Conservation (phyloP, 2,329 filamentous ascomycete species). For the Talaromyces sp. region DNA sequence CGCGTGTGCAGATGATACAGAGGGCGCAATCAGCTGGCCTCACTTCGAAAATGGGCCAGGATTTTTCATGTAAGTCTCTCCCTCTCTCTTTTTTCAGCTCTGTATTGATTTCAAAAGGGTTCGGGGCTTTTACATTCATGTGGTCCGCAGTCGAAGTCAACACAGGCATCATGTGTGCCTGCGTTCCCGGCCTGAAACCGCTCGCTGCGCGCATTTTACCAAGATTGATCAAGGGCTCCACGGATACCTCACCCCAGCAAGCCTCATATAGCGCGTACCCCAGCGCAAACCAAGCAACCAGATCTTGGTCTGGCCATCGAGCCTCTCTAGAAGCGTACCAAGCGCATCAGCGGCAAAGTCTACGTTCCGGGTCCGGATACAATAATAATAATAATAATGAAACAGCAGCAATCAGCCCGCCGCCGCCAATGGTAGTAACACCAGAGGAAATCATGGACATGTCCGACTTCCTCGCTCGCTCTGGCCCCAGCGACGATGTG, state of each 20-base stretch:
- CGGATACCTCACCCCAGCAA: slow-evolving; percentile 19
- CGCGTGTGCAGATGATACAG: slow-evolving; percentile 25
- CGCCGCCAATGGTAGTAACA: slow-evolving; percentile 4
- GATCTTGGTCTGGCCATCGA: neutral
- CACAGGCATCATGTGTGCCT: slow-evolving; percentile 81
- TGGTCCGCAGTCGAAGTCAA: slow-evolving; percentile 94
- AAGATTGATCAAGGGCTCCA: slow-evolving; percentile 49
- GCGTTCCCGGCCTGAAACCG: slow-evolving; percentile 87
- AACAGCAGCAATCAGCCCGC: slow-evolving; percentile 10
- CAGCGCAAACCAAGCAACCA: neutral
- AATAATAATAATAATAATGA: neutral
- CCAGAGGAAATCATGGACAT: slow-evolving; percentile 27
- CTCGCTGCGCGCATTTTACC: slow-evolving; percentile 63
- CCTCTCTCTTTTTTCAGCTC: slow-evolving; percentile 14
- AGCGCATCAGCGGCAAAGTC: neutral
- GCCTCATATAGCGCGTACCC: slow-evolving; percentile 8
- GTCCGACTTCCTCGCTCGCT: slow-evolving; percentile 51
- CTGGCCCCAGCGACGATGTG: slow-evolving; percentile 33
- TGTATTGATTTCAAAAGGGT: slow-evolving; percentile 54
- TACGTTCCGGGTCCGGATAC: slow-evolving; percentile 7
- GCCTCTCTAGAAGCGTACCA: neutral
- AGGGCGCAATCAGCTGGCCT: slow-evolving; percentile 1
- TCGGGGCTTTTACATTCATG: slow-evolving; percentile 80
- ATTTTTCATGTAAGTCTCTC: slow-evolving; percentile 46
- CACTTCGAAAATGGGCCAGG: slow-evolving; percentile 24